phyloP scores from a whole-genome alignment of 345 rosid species.

The Eutrema yunnanense region DNA sequence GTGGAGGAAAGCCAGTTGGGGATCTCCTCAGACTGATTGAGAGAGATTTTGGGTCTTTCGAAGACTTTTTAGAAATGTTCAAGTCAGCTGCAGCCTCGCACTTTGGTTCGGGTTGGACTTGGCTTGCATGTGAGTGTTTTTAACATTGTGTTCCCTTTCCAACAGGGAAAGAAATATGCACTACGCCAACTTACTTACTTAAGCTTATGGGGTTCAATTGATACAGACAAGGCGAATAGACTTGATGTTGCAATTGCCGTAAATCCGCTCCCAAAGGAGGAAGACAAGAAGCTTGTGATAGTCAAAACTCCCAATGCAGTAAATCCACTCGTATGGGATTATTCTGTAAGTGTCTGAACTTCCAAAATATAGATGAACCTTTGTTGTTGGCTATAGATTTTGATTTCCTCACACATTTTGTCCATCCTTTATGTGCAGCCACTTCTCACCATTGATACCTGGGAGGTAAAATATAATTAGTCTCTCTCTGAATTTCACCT shows the following conservation, averaged over 20 bases:
- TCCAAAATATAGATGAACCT: background rate
- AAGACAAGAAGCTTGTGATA: conserved; percentile 74
- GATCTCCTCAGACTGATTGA: conserved; percentile 64
- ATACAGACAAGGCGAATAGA: conserved; percentile 71
- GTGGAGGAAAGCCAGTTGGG: conserved; percentile 88
- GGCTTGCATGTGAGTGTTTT: conserved; percentile 77
- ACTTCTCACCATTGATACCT: conserved; percentile 83
- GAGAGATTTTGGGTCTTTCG: conserved; percentile 86
- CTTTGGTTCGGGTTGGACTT: conserved; percentile 97
- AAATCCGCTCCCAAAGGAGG: conserved; percentile 61
- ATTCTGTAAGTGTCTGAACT: conserved; percentile 48
- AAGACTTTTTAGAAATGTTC: conserved; percentile 45
- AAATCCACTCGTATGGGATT: conserved; percentile 93
- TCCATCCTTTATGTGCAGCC: conserved; percentile 54
- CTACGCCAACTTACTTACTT: background rate
- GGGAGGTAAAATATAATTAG: conserved; percentile 63
- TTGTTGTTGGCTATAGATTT: background rate
- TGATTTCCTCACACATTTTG: background rate
- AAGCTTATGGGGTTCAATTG: background rate
- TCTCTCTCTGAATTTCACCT: background rate
- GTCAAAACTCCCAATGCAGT: conserved; percentile 88
- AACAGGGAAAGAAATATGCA: background rate
- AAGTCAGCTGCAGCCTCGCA: conserved; percentile 69
- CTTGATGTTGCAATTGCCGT: conserved; percentile 60
- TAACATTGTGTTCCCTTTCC: background rate